Base-by-base conservation (phyloP, 83 land plant genomes). In the Larix sibirica region DNA sequence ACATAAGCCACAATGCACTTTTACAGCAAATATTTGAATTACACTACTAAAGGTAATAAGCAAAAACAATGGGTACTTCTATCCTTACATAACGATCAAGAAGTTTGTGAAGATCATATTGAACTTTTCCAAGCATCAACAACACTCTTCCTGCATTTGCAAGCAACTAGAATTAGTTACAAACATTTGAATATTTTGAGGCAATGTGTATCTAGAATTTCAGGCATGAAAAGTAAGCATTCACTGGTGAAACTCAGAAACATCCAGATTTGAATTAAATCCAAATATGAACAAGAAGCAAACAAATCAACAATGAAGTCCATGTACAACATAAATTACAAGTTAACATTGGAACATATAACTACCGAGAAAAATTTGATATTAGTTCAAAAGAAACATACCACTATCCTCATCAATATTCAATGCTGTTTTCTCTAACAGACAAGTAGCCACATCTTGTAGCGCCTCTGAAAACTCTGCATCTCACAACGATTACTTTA, bases 391-490 rank as follows among this genome's bases (percentile, higher is more conserved):
- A 78, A 60, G 42, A 78, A 78, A 24, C 91, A 83, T 47, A 93
- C 95, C 88, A 86, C 85, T 89, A 28, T 89, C 87, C 82, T 89
- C 92, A 77, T 91, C 90, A 81, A 82, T 84, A 80, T 66, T 82
- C 21, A 91, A 60, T 50, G 93, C 85, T 24, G 90, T 86, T 83
- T 87, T 93, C 80, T 89, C 92, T 81, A 88, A 78, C 10, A 91
- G 81, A 80, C 90, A 93, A 65, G 84, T 38, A 40, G 93, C 95
- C 90, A 89, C 84, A 40, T 93, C 95, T 47, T 84, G 74, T 78
- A 93, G 58, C 24, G 93, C 86, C 74, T 87, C 91, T 47, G 90
- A 93, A 62, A 93, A 93, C 81, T 93, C 95, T 90, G 89, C 60
- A 84, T 54, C 33, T 28, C 80, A 78, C 59, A 56, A 56, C 59